Base-by-base conservation (phyloP, 2,329 filamentous ascomycete species). In the Trichothecium sympodiale region DNA sequence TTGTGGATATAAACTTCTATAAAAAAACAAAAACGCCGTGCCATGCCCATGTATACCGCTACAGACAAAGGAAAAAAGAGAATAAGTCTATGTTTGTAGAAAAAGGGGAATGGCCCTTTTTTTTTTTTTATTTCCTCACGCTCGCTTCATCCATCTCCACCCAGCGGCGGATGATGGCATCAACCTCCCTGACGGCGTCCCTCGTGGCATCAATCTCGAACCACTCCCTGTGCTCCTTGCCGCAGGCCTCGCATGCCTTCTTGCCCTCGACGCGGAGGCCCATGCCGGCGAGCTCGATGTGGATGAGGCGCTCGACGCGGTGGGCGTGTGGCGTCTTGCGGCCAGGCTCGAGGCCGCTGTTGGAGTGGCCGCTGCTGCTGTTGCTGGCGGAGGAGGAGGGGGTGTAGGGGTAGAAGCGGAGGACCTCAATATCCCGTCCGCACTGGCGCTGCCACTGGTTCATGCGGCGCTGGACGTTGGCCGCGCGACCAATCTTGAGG, bases 391-490 rank as follows among this genome's bases (percentile, higher is more conserved):
- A 12, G 25, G 13, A 45, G 2, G 43, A 43, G 13, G 47, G 46
- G 5, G 46, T 39, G 10, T 96, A 88, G 0, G 91, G 91, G 51
- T 98, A 98, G 60, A 83, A 96, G 6, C 91, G 78, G 34, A 96
- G 77, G 36, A 98, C 71, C 17, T 85, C 86, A 18, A 95, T 68
- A 42, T 86, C 77, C 54, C 95, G 87, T 1, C 85, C 86, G 56
- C 91, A 98, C 61, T 98, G 91, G 17, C 83, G 77, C 35, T 80
- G 80, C 91, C 91, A 96, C 59, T 96, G 83, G 50, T 88, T 87
- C 62, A 98, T 73, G 12, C 91, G 76, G 5, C 88, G 74, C 52
- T 94, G 86, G 3, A 98, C 88, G 50, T 98, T 98, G 45, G 76
- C 67, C 5, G 77, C 75, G 8, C 77, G 65, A 5, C 77, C 77